phyloP scores from a whole-genome alignment of 768 basidiomycete genomes.

The Russula lepida region DNA sequence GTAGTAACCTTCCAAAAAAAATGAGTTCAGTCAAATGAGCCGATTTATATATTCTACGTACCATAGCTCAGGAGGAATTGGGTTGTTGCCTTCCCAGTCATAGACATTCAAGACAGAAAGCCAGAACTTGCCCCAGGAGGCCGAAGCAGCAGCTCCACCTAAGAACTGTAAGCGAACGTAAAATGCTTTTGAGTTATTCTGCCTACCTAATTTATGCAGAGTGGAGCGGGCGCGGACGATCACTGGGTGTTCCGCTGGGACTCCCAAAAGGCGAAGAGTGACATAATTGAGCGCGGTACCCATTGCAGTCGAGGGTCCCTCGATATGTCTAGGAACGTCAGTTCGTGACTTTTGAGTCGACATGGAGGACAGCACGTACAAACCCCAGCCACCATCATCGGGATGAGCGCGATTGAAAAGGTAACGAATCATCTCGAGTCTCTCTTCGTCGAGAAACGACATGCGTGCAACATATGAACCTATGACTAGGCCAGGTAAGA shows the following conservation, averaged over 20 bases:
- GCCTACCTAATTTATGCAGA: slow-evolving; percentile 72
- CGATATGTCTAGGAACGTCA: slow-evolving; percentile 61
- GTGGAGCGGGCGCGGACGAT: slow-evolving; percentile 72
- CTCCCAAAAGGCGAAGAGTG: slow-evolving; percentile 76
- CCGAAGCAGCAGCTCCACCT: slow-evolving; percentile 75
- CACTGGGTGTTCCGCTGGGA: slow-evolving; percentile 76
- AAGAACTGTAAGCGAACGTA: not conserved
- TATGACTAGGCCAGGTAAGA: slow-evolving; percentile 85
- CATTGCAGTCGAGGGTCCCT: slow-evolving; percentile 87
- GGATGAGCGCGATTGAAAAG: slow-evolving; percentile 71
- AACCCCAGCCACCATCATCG: slow-evolving; percentile 93
- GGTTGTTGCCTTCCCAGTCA: slow-evolving; percentile 92
- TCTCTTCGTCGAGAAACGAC: slow-evolving; percentile 71
- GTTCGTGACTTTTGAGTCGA: slow-evolving; percentile 1
- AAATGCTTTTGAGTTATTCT: not conserved
- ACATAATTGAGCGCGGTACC: slow-evolving; percentile 92
- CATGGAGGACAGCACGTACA: slow-evolving; percentile 47
- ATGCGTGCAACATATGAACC: slow-evolving; percentile 87
- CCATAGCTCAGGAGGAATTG: slow-evolving; percentile 90
- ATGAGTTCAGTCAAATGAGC: not conserved
- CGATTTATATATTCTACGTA: slow-evolving; percentile 26
- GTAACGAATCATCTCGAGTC: slow-evolving; percentile 86
- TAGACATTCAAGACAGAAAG: slow-evolving; percentile 86
- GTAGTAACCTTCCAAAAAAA: slow-evolving; percentile 64
- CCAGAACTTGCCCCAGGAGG: slow-evolving; percentile 98